These are phyloP conservation scores for Pichia sp. DNA, from an alignment of 1,139 yeast species.

Conservation along the genomic window DNA sequence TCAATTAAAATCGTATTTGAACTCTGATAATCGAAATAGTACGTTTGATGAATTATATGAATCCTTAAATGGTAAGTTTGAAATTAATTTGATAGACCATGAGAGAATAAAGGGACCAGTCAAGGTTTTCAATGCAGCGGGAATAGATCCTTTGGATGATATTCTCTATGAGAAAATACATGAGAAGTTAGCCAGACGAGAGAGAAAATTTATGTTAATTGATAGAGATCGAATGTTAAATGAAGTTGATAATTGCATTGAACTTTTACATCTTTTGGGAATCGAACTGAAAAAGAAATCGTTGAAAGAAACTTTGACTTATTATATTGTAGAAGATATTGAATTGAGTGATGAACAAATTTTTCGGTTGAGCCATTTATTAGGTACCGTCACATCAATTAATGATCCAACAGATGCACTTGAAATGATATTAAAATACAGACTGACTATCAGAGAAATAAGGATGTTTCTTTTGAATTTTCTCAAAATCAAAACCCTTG, in stretches of 20 bases:
- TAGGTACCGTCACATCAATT: constrained; percentile 37
- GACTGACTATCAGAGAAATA: constrained; percentile 40
- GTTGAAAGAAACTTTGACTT: constrained; percentile 9
- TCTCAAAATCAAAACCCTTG: constrained; percentile 27
- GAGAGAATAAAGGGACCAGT: constrained; percentile 6
- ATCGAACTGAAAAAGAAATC: constrained; percentile 13
- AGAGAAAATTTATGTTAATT: constrained; percentile 38
- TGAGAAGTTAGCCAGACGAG: constrained; percentile 43
- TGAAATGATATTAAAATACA: constrained; percentile 38
- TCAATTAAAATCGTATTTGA: constrained; percentile 1
- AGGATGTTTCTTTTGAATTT: constrained; percentile 34
- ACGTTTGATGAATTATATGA: constrained; percentile 15
- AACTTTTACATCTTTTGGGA: constrained; percentile 25
- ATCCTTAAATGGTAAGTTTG: constrained; percentile 2
- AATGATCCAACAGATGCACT: constrained; percentile 32
- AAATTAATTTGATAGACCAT: constrained; percentile 14
- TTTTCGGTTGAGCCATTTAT: constrained; percentile 27
- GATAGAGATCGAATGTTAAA: constrained; percentile 37
- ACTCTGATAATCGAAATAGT: neutral
- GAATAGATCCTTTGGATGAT: constrained; percentile 22
- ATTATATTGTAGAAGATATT: constrained; percentile 11
- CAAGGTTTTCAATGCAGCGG: neutral
- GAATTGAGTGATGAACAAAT: constrained; percentile 11
- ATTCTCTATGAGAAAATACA: constrained; percentile 27
- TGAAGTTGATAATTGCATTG: constrained; percentile 38